Evolutionary conservation across 116 monocot species (phyloP).

Genomic region (Iris pallida): DNA sequence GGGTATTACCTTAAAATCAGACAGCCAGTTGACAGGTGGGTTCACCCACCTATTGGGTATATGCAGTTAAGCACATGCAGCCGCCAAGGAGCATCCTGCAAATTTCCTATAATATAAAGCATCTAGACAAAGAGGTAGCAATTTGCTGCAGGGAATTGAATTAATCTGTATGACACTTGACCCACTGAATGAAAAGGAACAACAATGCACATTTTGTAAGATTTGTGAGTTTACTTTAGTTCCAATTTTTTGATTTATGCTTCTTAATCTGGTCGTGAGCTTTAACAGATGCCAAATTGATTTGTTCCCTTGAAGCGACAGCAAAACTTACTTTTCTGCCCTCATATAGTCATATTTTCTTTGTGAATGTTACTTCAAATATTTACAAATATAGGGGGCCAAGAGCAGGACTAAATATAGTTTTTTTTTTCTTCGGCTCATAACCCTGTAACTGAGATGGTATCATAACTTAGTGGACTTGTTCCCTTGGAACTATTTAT

Average conservation of each 20-base stretch:
- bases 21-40: no score
- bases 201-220: no score
- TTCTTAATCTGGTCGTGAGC: constrained; percentile 56
- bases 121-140: no score
- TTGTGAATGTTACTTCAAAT: not conserved
- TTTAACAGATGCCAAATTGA: constrained; percentile 26
- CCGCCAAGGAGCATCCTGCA: no score
- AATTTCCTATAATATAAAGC: no score
- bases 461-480: constrained; percentile 46
- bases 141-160: no score
- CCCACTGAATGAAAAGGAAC: no score
- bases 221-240: no score
- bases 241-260: not conserved
- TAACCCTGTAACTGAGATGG: constrained; percentile 59
- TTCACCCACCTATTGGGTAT: no score
- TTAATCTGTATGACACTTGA: no score
- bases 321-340: not conserved
- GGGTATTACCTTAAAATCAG: no score
- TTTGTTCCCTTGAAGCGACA: constrained; percentile 64
- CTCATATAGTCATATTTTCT: not conserved
- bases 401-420: constrained; percentile 2
- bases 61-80: no score
- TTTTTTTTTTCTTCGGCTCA: constrained; percentile 33
- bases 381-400: not conserved
- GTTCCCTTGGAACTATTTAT: constrained; percentile 80